Evolutionary conservation across 1,139 yeast genomes (phyloP).

Genomic region (Saccharomyces hybrid): DNA sequence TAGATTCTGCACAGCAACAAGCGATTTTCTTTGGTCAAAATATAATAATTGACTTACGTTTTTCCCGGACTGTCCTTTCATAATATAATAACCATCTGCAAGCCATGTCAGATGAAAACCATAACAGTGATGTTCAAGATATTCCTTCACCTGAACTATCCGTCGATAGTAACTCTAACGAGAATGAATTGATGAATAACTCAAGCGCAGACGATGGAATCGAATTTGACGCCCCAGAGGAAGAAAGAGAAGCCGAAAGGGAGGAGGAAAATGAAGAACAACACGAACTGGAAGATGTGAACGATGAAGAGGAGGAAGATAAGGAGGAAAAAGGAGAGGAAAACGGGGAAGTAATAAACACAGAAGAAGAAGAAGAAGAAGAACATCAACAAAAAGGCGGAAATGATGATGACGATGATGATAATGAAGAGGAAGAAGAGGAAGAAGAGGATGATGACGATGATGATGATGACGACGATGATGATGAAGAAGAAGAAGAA

Average conservation of each 20-base stretch:
- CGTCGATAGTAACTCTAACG: not conserved
- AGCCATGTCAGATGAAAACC: not conserved
- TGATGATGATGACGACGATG: constrained; percentile 7
- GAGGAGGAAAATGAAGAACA: constrained; percentile 19
- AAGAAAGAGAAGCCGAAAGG: constrained; percentile 6
- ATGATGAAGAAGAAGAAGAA: constrained; percentile 11
- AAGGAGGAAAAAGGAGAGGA: constrained; percentile 16
- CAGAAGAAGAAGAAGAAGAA: constrained; percentile 17
- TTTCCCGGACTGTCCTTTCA: not conserved
- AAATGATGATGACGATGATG: constrained; percentile 11
- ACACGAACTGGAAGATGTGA: constrained; percentile 18
- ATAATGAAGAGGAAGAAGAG: constrained; percentile 14
- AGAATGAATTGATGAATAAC: not conserved
- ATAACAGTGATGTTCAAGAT: not conserved
- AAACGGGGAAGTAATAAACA: not conserved
- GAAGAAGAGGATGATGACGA: constrained; percentile 20
- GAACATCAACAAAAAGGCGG: constrained; percentile 18
- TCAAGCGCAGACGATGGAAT: not conserved
- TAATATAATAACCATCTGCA: not conserved
- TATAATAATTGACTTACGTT: not conserved
- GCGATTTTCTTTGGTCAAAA: not conserved
- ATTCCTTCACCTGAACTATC: not conserved
- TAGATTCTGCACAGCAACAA: not conserved
- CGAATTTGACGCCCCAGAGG: not conserved
- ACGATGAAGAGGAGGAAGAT: constrained; percentile 19